A percentile compares a stretch with the other conserved stretches of the same genome.
Evolutionary conservation across 257 asterid genomes (phyloP).

Genomic region (Rubia yunnanensis): DNA sequence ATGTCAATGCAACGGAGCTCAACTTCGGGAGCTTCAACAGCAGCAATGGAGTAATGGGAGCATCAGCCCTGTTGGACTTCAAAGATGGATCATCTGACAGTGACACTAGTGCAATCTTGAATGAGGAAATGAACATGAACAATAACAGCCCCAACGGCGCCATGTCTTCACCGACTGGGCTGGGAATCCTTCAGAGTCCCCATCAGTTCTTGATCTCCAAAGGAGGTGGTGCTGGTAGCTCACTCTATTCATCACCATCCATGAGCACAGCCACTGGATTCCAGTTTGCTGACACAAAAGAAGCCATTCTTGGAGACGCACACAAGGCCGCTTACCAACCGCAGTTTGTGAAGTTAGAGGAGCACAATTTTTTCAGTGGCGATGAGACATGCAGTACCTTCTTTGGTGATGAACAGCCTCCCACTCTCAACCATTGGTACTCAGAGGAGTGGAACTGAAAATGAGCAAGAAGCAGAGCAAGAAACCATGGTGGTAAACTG

Average conservation of each 20-base stretch:
- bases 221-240: conserved; percentile 1
- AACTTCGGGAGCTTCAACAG: conserved; percentile 29
- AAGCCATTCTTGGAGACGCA: conserved; percentile 35
- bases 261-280: conserved; percentile 10
- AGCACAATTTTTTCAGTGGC: conserved; percentile 56
- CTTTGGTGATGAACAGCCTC: conserved; percentile 80
- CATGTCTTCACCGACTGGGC: conserved; percentile 33
- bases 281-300: conserved; percentile 23
- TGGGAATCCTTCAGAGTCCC: conserved; percentile 16
- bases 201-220: conserved; percentile 21
- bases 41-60: conserved; percentile 18
- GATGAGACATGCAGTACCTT: conserved; percentile 71
- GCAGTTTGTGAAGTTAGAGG: conserved; percentile 71
- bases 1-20: conserved; percentile 26
- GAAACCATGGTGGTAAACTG: background rate
- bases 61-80: conserved; percentile 31
- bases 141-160: conserved; percentile 40
- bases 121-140: conserved; percentile 42
- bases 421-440: conserved; percentile 69
- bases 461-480: background rate
- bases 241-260: conserved; percentile 4
- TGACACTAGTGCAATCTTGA: conserved; percentile 76
- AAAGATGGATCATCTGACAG: conserved; percentile 75
- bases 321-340: conserved; percentile 31
- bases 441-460: conserved; percentile 63